Base-by-base conservation (phyloP, 1,139 yeast species). In the Lodderomyces beijingensis region DNA sequence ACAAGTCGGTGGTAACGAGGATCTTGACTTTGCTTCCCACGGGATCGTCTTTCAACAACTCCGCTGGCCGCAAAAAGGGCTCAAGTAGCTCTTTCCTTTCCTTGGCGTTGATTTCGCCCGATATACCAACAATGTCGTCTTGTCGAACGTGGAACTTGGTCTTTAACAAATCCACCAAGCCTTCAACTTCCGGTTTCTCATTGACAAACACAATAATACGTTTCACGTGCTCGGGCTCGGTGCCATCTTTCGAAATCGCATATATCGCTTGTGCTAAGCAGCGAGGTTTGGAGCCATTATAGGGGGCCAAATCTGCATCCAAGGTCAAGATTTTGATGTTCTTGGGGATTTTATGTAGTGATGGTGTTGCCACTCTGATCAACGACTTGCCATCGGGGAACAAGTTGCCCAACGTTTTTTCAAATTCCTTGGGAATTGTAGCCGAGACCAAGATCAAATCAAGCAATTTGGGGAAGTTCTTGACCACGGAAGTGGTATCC, bases 121-220 rank as follows among this genome's bases (percentile, higher is more conserved):
- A 77, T 14, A 89, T 63, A 0, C 82, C 85, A 12, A 70, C 60
- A 5, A 68, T 51, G 39, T 61, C 67, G n/a, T 62, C 62, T 11
- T 43, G 44, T n/a, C 57, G 49, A 46, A 84, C 85, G 1, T 78
- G 78, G 43, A 76, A 80, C 28, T 68, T 65, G 2, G 58, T 51
- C 12, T 60, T 55, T 36, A 88, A 63, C 27, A 70, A 65, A 5
- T 69, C 69, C 1, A 77, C 82, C 11, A 88, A 60, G 4, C 72
- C 72, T 12, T 57, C 56, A 4, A 85, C 88, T 31, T 77, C 78
- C 30, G 72, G 73, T 46, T 80, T 82, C 41, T 74, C 77, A 53
- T 91, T 91, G 15, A 87, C 94, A 59, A 91, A 91, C 0, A 91
- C 81, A 31, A 91, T 69, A n/a, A 85, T 81, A 38, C 96, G 64